These are phyloP conservation scores for Russula griseocarnosa DNA, from an alignment of 768 basidiomycete genomes.

Conservation along the genomic window DNA sequence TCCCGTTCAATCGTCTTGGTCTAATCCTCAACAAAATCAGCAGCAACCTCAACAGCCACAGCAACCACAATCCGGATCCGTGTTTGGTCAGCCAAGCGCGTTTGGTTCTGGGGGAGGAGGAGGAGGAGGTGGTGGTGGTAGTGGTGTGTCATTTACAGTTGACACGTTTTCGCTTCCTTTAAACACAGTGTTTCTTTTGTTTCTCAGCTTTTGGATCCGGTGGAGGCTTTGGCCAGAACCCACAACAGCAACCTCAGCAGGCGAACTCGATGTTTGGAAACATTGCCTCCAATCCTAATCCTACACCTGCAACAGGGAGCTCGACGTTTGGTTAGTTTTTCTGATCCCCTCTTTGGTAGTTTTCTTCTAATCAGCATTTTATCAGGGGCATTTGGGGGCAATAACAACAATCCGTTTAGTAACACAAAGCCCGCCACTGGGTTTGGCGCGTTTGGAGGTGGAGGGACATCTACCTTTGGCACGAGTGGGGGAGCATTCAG, in stretches of 20 bases:
- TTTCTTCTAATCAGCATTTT: constrained; percentile 12
- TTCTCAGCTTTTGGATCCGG: constrained; percentile 40
- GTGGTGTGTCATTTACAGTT: constrained; percentile 27
- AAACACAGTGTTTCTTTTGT: constrained; percentile 13
- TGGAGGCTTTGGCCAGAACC: constrained; percentile 50
- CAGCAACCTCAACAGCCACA: constrained; percentile 53
- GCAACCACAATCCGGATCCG: constrained; percentile 38
- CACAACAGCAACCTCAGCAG: constrained; percentile 46
- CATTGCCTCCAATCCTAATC: constrained; percentile 38
- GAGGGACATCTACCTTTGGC: constrained; percentile 51
- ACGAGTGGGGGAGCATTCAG: constrained; percentile 45
- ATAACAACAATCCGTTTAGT: constrained; percentile 48
- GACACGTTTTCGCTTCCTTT: constrained; percentile 24
- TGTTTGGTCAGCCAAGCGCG: constrained; percentile 66
- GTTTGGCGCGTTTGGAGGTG: constrained; percentile 73
- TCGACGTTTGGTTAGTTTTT: constrained; percentile 38
- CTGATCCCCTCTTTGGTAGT: constrained; percentile 18
- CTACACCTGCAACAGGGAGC: constrained; percentile 34
- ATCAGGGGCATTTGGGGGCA: constrained; percentile 41
- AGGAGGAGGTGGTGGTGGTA: too few relatives aligned
- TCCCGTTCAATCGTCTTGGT: constrained; percentile 60
- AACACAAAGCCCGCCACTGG: constrained; percentile 65
- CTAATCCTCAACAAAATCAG: constrained; percentile 60
- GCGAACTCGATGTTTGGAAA: constrained; percentile 82
- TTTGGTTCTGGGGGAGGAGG: constrained; percentile 65